Conservation (phyloP, 1,284 basidiomycete genomes). For the Meripilus lineatus region DNA sequence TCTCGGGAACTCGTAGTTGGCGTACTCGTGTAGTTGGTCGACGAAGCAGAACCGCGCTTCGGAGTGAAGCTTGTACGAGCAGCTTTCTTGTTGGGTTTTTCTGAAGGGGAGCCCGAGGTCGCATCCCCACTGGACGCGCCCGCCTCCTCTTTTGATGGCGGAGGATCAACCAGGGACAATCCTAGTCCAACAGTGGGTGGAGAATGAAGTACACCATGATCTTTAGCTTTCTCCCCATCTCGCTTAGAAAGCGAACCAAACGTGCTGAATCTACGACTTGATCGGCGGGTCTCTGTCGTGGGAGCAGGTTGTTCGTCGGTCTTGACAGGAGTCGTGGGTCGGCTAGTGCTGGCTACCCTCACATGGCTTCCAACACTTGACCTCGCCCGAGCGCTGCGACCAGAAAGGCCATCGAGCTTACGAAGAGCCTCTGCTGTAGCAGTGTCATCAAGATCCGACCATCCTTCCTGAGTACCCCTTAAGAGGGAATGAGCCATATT, state of each 20-base stretch:
- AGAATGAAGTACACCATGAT: too few relatives aligned
- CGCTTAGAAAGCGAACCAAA: conserved; percentile 25
- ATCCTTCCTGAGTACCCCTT: conserved; percentile 78
- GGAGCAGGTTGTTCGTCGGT: conserved; percentile 22
- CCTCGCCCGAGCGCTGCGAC: conserved; percentile 58
- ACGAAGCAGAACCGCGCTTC: conserved; percentile 86
- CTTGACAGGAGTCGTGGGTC: conserved; percentile 70
- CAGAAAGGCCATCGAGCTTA: conserved; percentile 87
- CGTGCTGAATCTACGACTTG: conserved; percentile 45
- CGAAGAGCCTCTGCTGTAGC: conserved; percentile 88
- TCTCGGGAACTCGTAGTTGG: conserved; percentile 76
- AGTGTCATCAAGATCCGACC: conserved; percentile 81
- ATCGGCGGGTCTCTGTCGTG: conserved; percentile 42
- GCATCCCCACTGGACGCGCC: conserved; percentile 42
- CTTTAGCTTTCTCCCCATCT: conserved; percentile 27
- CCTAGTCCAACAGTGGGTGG: conserved; percentile 34
- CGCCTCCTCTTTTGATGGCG: conserved; percentile 29
- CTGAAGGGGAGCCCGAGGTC: conserved; percentile 36
- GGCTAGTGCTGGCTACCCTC: conserved; percentile 58
- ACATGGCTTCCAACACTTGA: conserved; percentile 63
- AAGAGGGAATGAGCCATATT: conserved; percentile 77
- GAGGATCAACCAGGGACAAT: conserved; percentile 31
- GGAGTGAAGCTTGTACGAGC: conserved; percentile 68
- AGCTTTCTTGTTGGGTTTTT: conserved; percentile 52
- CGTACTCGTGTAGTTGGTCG: conserved; percentile 77